Conservation (phyloP, 225 moss, liverwort and hornwort species). For the Physcomitrellopsis africana region DNA sequence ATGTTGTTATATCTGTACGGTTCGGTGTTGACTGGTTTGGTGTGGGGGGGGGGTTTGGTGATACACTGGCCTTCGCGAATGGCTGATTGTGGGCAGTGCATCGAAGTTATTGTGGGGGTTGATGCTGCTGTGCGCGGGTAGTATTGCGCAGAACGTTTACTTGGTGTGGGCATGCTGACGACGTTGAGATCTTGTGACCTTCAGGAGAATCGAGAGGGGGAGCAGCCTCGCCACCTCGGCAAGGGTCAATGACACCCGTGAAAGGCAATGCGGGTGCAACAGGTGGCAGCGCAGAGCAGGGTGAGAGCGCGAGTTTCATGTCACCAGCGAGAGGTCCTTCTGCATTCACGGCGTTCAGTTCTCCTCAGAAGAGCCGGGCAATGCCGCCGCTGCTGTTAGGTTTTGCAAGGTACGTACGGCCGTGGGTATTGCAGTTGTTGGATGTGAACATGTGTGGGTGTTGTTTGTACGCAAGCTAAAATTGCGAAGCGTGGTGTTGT, state of each 20-base stretch:
- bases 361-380: conserved; percentile 68
- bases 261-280: conserved; percentile 47
- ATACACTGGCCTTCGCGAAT: too few relatives aligned
- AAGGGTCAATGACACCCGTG: conserved; percentile 39
- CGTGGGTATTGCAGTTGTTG: conserved; percentile 7
- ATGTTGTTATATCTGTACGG: background rate
- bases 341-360: conserved; percentile 84
- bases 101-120: too few relatives aligned
- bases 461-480: conserved; percentile 8
- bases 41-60: too few relatives aligned
- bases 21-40: background rate
- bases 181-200: conserved; percentile 20
- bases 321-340: conserved; percentile 86
- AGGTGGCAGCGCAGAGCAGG: conserved; percentile 48
- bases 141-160: background rate
- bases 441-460: conserved; percentile 9
- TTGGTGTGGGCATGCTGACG: conserved; percentile 25
- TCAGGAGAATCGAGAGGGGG: conserved; percentile 61
- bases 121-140: background rate
- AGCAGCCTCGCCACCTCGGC: conserved; percentile 57
- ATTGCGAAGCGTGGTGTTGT: background rate
- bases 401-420: conserved; percentile 89
- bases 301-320: conserved; percentile 55
- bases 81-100: too few relatives aligned
- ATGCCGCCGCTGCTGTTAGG: conserved; percentile 81